Evolutionary conservation across 108 stramenopile species (phyloP), one percentile per base, ranked within the genome.

Genomic region (Skeletonema grethae): DNA sequence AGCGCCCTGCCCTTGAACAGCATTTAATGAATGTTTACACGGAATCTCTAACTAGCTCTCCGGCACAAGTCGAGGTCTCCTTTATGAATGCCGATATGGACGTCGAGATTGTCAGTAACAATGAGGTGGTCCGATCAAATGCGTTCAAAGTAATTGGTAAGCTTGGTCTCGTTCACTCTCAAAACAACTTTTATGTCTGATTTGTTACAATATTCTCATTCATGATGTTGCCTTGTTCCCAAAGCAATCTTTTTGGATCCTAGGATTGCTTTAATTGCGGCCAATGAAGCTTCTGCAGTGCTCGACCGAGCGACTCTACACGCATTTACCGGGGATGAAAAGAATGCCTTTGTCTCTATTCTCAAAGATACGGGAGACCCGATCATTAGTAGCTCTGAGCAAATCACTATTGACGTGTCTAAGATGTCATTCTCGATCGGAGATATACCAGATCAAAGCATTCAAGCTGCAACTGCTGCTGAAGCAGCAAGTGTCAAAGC

Each of bases 141-240:
- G 61, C 29, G 7, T 79, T 79, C 57, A 70, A 70, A 28, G 58
- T 79, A 36, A 61, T 67, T 39, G 77, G 77, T 79, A 45, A 67
- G 77, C 18, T 20, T 36, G 62, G 4, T 39, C 34, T 15, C 36
- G 35, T 35, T 9, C 28, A 8, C 12, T 61, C 35, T 61, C 60
- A 16, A 39, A 61, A 35, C 35, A 20, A 31, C 29, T 35, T 32
- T 2, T 30, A n/a, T 63, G 18, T 65, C 58, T 58, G 31, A 57
- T 61, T 57, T 35, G n/a, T 55, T 7, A 28, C 25, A 28, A 28
- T 20, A 4, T 8, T 39, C 12, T 32, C 46, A 38, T 5, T 16
- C 18, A 6, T 46, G 8, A 9, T 34, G 35, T 31, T 34, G 18
- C 28, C 50, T 32, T 53, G 29, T 32, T 71, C 10, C 10, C 29